A percentile compares a stretch with the other conserved stretches of the same genome.
These are phyloP conservation scores for Lactarius hatsudake DNA, from an alignment of 768 basidiomycete genomes.

Conservation along the genomic window DNA sequence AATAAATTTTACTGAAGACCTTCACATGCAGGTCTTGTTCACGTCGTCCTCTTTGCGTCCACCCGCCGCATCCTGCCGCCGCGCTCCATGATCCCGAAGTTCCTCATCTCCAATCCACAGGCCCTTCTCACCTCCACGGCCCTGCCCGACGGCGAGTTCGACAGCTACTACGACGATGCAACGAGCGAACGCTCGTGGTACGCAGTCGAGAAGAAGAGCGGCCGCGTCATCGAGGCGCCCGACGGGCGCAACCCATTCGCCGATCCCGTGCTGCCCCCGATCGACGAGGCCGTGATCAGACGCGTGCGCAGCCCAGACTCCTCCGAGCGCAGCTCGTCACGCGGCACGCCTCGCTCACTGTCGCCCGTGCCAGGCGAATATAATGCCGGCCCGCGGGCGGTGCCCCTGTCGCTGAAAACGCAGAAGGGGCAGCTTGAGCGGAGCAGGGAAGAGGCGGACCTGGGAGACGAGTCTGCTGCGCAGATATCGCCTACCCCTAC, in stretches of 20 bases:
- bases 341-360: neutral
- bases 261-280: slow-evolving; percentile 9
- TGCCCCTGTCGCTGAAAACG: neutral
- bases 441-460: neutral
- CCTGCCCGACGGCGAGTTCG: neutral
- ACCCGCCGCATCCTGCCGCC: slow-evolving; percentile 35
- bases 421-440: neutral
- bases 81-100: slow-evolving; percentile 32
- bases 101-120: slow-evolving; percentile 20
- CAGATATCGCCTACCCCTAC: neutral
- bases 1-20: neutral
- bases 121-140: slow-evolving; percentile 13
- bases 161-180: neutral
- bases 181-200: neutral
- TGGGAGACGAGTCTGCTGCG: neutral
- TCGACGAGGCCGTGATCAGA: neutral
- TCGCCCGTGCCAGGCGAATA: neutral
- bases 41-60: slow-evolving; percentile 34
- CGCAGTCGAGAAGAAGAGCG: neutral
- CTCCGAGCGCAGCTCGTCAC: neutral
- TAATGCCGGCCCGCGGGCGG: neutral
- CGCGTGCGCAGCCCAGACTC: slow-evolving; percentile 8
- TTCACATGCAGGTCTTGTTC: slow-evolving; percentile 32
- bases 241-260: slow-evolving; percentile 3
- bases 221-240: neutral